Base-by-base conservation (phyloP, 2,329 filamentous ascomycete genomes). In the Leptographium lundbergii region DNA sequence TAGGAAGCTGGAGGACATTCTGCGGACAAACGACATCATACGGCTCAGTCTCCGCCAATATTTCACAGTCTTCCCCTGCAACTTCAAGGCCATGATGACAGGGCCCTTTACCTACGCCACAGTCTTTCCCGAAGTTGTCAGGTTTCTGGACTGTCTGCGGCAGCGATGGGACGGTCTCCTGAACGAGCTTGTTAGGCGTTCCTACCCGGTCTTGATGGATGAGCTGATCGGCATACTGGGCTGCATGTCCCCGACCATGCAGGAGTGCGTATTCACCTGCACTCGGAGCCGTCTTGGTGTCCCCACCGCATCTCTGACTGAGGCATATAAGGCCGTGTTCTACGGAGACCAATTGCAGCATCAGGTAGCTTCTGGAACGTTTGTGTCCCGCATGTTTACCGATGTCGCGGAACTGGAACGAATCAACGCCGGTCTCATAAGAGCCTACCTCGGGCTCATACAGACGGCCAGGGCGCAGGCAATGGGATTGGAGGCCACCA, bases 141-240 rank as follows among this genome's bases (percentile, higher is more conserved):
- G 64, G 0, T 80, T 77, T 54, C 70, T 81, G n/a, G 60, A 66
- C 3, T 68, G 71, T 7, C 65, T 86, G 17, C 69, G 72, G 2
- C 62, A 66, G 24, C 64, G 69, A 19, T 81, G 77, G 76, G 29
- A 29, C 61, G 0, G 6, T 51, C 4, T 70, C 77, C 53, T 69
- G 69, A 29, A 22, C 45, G 2, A 25, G 19, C 0, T 54, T 61
- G 0, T 17, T 57, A 13, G 36, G 0, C 66, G 70, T 25, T 47
- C 56, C 11, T 71, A 69, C 56, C 70, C 70, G 1, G 64, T 66
- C n/a, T 58, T 72, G 13, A 63, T 71, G 50, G 69, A 71, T 42
- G 72, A 73, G 62, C 64, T 74, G 17, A 58, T 70, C 1, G 60
- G 60, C 24, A 57, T 61, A 17, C 62, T 73, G 2, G 62, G 63